These are phyloP conservation scores for Curvularia hawaiiensis DNA, from an alignment of 2,329 filamentous ascomycete genomes.

Conservation along the genomic window DNA sequence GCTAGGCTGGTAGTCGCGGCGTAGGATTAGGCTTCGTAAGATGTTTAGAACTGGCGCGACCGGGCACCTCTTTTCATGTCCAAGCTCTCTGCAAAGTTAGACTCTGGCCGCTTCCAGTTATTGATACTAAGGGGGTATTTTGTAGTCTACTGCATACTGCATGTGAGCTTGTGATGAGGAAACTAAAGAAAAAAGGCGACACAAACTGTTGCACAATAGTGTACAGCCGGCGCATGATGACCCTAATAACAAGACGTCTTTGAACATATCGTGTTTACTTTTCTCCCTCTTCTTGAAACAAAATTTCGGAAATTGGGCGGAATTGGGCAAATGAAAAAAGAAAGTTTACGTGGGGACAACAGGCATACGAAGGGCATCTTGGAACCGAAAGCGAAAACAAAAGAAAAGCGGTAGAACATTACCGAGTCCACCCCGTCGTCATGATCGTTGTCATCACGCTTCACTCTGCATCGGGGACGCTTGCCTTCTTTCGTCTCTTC, in stretches of 20 bases:
- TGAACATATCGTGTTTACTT: not conserved
- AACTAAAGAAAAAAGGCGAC: not conserved
- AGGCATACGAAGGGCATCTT: not conserved
- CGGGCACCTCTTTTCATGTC: constrained; percentile 8
- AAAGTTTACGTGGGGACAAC: not conserved
- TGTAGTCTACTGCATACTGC: not conserved
- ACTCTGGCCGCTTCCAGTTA: not conserved
- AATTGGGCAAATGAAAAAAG: not conserved
- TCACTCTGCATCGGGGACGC: not conserved
- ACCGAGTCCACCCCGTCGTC: not conserved
- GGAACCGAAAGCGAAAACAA: not conserved
- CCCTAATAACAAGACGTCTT: not conserved
- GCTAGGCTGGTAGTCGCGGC: not conserved
- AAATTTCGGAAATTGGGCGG: not conserved
- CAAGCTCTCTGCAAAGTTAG: not conserved
- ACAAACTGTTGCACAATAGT: not conserved
- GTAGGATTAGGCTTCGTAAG: not conserved
- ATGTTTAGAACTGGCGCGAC: constrained; percentile 12
- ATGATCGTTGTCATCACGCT: not conserved
- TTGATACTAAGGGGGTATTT: not conserved
- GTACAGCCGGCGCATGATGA: not conserved
- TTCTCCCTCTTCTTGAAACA: not conserved
- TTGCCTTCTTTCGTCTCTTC: not conserved
- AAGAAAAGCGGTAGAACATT: not conserved
- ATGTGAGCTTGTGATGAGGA: not conserved